phyloP scores from a whole-genome alignment of 108 stramenopile genomes.

The Chaetoceros tenuissimus region DNA sequence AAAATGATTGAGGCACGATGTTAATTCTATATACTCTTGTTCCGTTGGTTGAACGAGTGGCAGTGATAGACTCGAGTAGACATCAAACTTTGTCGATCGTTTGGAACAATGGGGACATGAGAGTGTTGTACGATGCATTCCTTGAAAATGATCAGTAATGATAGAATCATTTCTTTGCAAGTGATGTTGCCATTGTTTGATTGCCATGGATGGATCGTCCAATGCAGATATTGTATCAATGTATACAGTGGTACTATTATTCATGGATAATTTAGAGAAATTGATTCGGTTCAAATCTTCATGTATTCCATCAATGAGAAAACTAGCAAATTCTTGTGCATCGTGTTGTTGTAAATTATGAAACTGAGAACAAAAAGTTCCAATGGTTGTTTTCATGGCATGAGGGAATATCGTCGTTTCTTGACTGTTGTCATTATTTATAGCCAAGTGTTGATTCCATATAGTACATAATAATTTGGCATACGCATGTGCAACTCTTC shows the following conservation, averaged over 20 bases:
- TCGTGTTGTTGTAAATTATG: slow-evolving; percentile 89
- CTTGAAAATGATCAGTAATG: slow-evolving; percentile 79
- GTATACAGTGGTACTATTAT: too few species aligned
- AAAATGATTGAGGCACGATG: slow-evolving; percentile 75
- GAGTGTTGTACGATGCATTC: slow-evolving; percentile 82
- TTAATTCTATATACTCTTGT: slow-evolving; percentile 33
- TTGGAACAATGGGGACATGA: slow-evolving; percentile 79
- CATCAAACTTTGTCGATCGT: slow-evolving; percentile 86
- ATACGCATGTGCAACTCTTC: slow-evolving; percentile 78
- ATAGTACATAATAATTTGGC: slow-evolving; percentile 68
- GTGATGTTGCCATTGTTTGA: slow-evolving; percentile 79
- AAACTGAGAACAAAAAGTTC: slow-evolving; percentile 79
- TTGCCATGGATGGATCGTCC: slow-evolving; percentile 68
- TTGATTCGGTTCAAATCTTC: slow-evolving; percentile 49
- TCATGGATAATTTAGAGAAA: too few species aligned
- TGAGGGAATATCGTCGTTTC: slow-evolving; percentile 72
- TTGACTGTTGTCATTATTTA: too few species aligned
- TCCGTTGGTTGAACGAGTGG: slow-evolving; percentile 55
- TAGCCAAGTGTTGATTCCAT: too few species aligned
- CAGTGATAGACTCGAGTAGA: slow-evolving; percentile 73
- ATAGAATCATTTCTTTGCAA: slow-evolving; percentile 78
- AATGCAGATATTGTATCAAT: slow-evolving; percentile 86
- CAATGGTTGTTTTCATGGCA: slow-evolving; percentile 73
- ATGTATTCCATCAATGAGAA: slow-evolving; percentile 87
- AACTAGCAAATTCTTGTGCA: slow-evolving; percentile 83